phyloP scores from a whole-genome alignment of 2,329 filamentous ascomycete genomes.

The Fusarium palustre region DNA sequence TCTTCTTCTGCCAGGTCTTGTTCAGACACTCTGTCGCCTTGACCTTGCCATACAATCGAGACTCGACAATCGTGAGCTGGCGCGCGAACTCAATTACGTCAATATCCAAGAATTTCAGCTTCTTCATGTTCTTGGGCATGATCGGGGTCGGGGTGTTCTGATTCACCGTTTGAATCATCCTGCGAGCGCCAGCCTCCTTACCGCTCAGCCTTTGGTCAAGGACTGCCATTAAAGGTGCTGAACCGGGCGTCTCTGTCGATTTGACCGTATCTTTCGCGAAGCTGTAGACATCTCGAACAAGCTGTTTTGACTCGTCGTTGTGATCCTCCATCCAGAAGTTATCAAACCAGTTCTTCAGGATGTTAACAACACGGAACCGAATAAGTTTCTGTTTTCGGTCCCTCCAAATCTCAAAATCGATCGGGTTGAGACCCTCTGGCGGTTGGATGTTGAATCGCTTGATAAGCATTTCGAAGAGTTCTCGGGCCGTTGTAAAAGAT shows the following conservation, averaged over 20 bases:
- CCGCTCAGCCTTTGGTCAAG: constrained; percentile 90
- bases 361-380: constrained; percentile 95
- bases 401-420: constrained; percentile 87
- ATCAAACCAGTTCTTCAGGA: constrained; percentile 98
- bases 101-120: constrained; percentile 97
- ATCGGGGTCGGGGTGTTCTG: constrained; percentile 87
- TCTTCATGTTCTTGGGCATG: constrained; percentile 99
- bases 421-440: constrained; percentile 78
- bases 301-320: constrained; percentile 82
- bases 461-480: constrained; percentile 92
- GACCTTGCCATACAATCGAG: constrained; percentile 93
- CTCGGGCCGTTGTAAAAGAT: constrained; percentile 90
- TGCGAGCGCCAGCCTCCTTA: constrained; percentile 86
- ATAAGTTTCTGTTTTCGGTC: constrained; percentile 97
- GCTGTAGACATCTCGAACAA: constrained; percentile 88
- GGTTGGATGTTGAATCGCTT: constrained; percentile 94
- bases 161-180: constrained; percentile 87
- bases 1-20: constrained; percentile 99
- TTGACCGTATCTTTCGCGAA: constrained; percentile 95
- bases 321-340: constrained; percentile 98
- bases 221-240: constrained; percentile 83
- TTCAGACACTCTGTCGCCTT: constrained; percentile 96
- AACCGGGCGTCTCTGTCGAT: constrained; percentile 91
- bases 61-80: constrained; percentile 97
- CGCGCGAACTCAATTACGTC: constrained; percentile 97